These are phyloP conservation scores for Fusarium scirpi DNA, from an alignment of 2,329 filamentous ascomycete genomes.

Conservation along the genomic window DNA sequence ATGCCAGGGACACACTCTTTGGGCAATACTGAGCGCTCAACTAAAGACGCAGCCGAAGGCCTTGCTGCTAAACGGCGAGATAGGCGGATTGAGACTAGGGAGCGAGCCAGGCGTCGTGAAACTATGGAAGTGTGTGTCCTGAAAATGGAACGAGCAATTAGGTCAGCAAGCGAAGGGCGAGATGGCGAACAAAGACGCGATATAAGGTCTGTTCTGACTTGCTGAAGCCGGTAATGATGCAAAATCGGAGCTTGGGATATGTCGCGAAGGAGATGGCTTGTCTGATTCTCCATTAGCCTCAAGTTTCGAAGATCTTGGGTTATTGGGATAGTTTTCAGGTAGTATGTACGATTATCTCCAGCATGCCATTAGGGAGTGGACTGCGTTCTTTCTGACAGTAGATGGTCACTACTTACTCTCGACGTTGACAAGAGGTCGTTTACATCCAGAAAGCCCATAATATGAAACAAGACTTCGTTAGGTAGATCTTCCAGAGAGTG, in stretches of 20 bases:
- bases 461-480: conserved; percentile 68
- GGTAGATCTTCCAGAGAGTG: conserved; percentile 59
- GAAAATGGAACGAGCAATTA: conserved; percentile 74
- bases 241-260: conserved; percentile 75
- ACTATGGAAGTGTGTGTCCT: conserved; percentile 74
- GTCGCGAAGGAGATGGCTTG: conserved; percentile 70
- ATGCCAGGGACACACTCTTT: conserved; percentile 69
- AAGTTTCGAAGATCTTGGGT: conserved; percentile 6
- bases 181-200: conserved; percentile 67
- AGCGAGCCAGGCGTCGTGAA: conserved; percentile 72
- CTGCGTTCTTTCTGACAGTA: conserved; percentile 6
- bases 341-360: background rate
- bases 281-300: conserved; percentile 56
- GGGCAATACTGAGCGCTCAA: conserved; percentile 73
- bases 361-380: background rate
- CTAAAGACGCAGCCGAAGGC: conserved; percentile 70
- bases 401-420: conserved; percentile 59
- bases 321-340: background rate
- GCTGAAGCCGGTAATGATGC: conserved; percentile 71
- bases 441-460: conserved; percentile 68
- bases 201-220: conserved; percentile 65
- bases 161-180: conserved; percentile 70
- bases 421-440: conserved; percentile 67
- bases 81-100: conserved; percentile 73
- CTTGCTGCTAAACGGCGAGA: conserved; percentile 70